Conservation (phyloP, 768 basidiomycete species). For the Arthromyces matolae region DNA sequence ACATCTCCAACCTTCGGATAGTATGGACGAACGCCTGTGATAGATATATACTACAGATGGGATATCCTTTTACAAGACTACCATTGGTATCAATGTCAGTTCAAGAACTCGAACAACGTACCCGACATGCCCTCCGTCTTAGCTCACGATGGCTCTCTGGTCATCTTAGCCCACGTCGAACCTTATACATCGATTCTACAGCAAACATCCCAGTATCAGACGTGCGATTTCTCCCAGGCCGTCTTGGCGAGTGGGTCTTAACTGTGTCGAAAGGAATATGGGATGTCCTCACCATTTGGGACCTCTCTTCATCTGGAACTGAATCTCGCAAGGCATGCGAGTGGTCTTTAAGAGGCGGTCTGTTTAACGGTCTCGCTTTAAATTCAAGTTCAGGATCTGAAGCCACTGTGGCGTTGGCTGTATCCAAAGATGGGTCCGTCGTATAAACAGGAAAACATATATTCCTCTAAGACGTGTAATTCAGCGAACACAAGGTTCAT, state of each 20-base stretch:
- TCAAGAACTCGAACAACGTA: slow-evolving; percentile 42
- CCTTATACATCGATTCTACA: slow-evolving; percentile 26
- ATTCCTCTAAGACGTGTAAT: slow-evolving; percentile 15
- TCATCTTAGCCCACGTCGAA: slow-evolving; percentile 9
- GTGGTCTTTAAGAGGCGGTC: slow-evolving; percentile 52
- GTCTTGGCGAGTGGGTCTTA: slow-evolving; percentile 41
- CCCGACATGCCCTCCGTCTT: slow-evolving; percentile 42
- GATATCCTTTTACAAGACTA: slow-evolving; percentile 48
- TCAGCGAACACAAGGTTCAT: slow-evolving; percentile 30
- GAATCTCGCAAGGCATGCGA: slow-evolving; percentile 32
- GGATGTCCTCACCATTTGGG: slow-evolving; percentile 56
- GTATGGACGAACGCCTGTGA: slow-evolving; percentile 55
- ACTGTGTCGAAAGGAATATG: slow-evolving; percentile 59
- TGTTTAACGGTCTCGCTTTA: slow-evolving; percentile 50
- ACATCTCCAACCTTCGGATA: slow-evolving; percentile 43
- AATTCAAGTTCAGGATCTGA: slow-evolving; percentile 44
- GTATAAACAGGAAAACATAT: slow-evolving; percentile 7
- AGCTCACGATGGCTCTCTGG: slow-evolving; percentile 45
- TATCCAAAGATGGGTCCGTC: slow-evolving; percentile 44
- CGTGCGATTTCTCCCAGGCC: slow-evolving; percentile 49
- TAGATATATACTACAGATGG: slow-evolving; percentile 38
- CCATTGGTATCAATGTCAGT: slow-evolving; percentile 34
- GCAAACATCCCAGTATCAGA: slow-evolving; percentile 46
- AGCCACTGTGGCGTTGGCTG: slow-evolving; percentile 48
- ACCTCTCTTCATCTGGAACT: slow-evolving; percentile 20